Evolutionary conservation across 495 filamentous ascomycete species (phyloP), one percentile per base, ranked within the genome.

Genomic region (Bryoglossum gracile): DNA sequence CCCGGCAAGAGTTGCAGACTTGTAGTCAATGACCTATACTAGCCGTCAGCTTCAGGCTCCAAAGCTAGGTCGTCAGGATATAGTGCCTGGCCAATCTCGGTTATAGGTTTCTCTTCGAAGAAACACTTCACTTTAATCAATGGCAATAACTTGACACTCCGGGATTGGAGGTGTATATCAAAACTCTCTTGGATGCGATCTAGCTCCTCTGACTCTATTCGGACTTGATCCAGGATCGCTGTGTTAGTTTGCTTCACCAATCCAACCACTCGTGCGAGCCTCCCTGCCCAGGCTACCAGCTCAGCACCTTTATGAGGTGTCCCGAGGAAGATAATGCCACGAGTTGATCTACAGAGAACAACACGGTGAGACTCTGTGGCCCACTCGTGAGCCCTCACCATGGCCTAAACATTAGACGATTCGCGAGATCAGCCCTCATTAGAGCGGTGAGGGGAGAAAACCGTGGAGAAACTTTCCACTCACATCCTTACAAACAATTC

Each of bases 281-380:
- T 42, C 8, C 47, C 33, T 24, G 53, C 64, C 61, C 61, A 71
- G 16, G 45, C 8, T n/a, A 63, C 69, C n/a, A 69, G 57, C 18
- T 53, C 55, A 26, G 63, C 9, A 1, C 67, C 67, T 21, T 41
- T 50, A 47, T 74, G 70, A 4, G 69, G 69, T 21, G 68, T 69
- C 2, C 68, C 65, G 5, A 73, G 57, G 47, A 73, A 74, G 6
- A 60, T 46, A 26, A 74, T 61, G 6, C 62, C 67, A 8, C 51
- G 48, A n/a, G 63, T 65, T 11, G 11, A 62, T 9, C 51, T 30
- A n/a, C n/a, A n/a, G 24, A 65, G 56, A 6, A 73, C 55, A 8
- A 36, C 50, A 23, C 55, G 47, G 2, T 68, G 57, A 51, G 67
- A 60, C n/a, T n/a, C n/a, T n/a, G n/a, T n/a, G n/a, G n/a, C n/a